Evolutionary conservation across 75 land plant species (phyloP).

Genomic region (Pinus taeda): DNA sequence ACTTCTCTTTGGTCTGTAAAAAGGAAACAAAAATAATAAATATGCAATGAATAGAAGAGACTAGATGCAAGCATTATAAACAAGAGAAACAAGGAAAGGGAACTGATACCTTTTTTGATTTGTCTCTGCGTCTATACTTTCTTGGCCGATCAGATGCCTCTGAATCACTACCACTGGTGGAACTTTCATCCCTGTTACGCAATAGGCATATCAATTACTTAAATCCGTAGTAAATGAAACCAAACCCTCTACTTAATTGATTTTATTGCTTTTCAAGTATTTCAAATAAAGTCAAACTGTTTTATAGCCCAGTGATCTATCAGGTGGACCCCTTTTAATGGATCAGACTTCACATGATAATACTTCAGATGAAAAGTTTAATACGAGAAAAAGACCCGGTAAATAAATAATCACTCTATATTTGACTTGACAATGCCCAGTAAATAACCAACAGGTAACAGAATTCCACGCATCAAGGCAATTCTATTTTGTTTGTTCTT

Average conservation of each 20-base stretch:
- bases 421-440: too few species aligned
- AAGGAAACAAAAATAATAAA: constrained; percentile 3
- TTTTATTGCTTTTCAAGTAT: neutral
- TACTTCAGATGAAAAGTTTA: too few species aligned
- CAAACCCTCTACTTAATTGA: neutral
- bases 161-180: constrained; percentile 30
- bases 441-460: neutral
- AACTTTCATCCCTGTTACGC: constrained; percentile 5
- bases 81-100: neutral
- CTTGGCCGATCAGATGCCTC: constrained; percentile 29
- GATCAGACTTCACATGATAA: neutral
- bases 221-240: neutral
- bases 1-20: constrained; percentile 48
- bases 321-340: too few species aligned
- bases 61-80: neutral
- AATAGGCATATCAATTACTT: neutral
- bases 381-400: too few species aligned
- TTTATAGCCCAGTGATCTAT: too few species aligned
- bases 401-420: too few species aligned
- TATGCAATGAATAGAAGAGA: neutral
- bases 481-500: neutral
- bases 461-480: neutral
- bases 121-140: constrained; percentile 36
- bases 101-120: constrained; percentile 36
- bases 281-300: too few species aligned